Base-by-base conservation (phyloP, 352 stramenopile species). In the Globisporangium uncinulatum region DNA sequence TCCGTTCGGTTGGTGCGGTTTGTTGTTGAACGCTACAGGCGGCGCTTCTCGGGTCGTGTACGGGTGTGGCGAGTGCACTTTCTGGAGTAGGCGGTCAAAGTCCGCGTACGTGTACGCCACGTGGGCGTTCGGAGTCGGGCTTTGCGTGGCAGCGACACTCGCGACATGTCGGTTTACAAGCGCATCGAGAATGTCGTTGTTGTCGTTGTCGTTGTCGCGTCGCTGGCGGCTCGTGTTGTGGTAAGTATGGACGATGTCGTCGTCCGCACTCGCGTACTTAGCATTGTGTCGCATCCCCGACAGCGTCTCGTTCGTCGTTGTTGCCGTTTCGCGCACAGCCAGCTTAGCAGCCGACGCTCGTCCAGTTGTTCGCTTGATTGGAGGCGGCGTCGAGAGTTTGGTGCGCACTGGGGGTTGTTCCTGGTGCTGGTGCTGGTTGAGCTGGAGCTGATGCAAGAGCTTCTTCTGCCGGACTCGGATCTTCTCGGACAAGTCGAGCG, bases 391-490 rank as follows among this genome's bases (percentile, higher is more conserved):
- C 3, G 43, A 6, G 19, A 48, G n/a, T 55, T 37, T 47, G 43
- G 19, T 44, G 32, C 2, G 21, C 31, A 32, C 31, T n/a, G 41
- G 50, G 50, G 19, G 9, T 0, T 48, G 43, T n/a, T 55, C 46
- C 20, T 51, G 54, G n/a, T 37, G 44, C 11, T 55, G 21, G 34
- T 51, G 21, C 34, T 65, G 53, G 37, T 75, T 68, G 15, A 74
- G 46, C 57, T 89, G 80, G 1, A 89, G 62, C 47, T 93, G 75
- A 21, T 88, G 75, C 4, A 94, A 55, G 17, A 92, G 52, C 51
- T 83, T 87, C 67, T 94, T 94, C 55, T 94, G 83, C 0, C 79
- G 63, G 8, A 81, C 53, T 41, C 85, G 70, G 59, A 93, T 92
- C 37, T 75, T 86, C 55, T 94, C 83, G 0, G 83, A 93, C 37